Conservation (phyloP, 768 basidiomycete species). For the Gyrodon lividus region DNA sequence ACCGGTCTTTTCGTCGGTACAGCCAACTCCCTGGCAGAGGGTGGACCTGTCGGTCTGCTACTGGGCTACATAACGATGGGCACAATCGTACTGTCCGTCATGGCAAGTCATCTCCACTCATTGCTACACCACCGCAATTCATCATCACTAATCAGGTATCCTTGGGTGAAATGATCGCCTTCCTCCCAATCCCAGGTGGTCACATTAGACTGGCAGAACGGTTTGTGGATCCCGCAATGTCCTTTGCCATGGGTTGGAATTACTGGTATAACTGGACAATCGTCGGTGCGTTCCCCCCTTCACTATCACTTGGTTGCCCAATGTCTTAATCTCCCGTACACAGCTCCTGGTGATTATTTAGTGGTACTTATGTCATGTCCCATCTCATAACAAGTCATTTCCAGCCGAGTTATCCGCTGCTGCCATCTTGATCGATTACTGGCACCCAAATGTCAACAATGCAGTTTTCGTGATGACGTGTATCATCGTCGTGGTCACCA, state of each 20-base stretch:
- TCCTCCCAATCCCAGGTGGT: slow-evolving; percentile 74
- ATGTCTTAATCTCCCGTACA: neutral
- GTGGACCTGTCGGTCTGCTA: slow-evolving; percentile 73
- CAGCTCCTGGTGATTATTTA: slow-evolving; percentile 26
- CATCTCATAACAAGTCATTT: neutral
- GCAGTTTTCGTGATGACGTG: slow-evolving; percentile 82
- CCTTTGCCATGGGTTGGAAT: slow-evolving; percentile 55
- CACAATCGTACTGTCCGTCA: slow-evolving; percentile 66
- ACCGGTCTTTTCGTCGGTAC: slow-evolving; percentile 74
- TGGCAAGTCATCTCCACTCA: slow-evolving; percentile 42
- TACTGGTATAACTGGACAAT: slow-evolving; percentile 45
- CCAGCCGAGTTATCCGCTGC: slow-evolving; percentile 41
- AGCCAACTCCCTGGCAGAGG: slow-evolving; percentile 44
- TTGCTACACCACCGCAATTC: neutral
- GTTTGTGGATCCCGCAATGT: slow-evolving; percentile 75
- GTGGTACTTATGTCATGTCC: neutral
- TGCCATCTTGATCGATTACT: slow-evolving; percentile 74
- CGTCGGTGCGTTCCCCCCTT: slow-evolving; percentile 11
- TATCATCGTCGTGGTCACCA: slow-evolving; percentile 69
- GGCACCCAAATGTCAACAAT: slow-evolving; percentile 56
- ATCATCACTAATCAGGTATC: slow-evolving; percentile 44
- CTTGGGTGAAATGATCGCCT: slow-evolving; percentile 62
- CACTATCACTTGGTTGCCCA: neutral
- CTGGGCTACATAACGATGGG: slow-evolving; percentile 71
- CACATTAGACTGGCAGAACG: slow-evolving; percentile 82